A percentile compares a stretch with the other conserved stretches of the same genome.
Conservation (phyloP, 805 yeast genomes). For the Kuraishia capsulata region DNA sequence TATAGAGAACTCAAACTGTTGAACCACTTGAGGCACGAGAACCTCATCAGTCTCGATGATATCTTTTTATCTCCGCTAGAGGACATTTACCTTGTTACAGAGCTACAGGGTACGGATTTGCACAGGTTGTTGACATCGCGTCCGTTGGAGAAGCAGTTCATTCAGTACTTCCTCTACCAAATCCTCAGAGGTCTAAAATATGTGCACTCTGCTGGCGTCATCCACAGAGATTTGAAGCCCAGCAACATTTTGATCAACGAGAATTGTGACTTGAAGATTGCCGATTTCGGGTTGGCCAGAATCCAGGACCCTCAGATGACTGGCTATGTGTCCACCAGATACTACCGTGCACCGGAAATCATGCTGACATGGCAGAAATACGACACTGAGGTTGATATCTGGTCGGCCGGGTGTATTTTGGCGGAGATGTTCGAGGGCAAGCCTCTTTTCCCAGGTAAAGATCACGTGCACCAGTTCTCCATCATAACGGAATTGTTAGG, state of each 20-base stretch:
- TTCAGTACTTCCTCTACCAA: slow-evolving; percentile 94
- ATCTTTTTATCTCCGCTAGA: slow-evolving; percentile 91
- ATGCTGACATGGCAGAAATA: slow-evolving; percentile 99
- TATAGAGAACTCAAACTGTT: slow-evolving; percentile 90
- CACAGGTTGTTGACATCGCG: slow-evolving; percentile 86
- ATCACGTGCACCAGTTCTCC: slow-evolving; percentile 96
- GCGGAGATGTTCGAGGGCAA: slow-evolving; percentile 97
- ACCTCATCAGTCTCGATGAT: slow-evolving; percentile 85
- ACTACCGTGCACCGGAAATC: slow-evolving; percentile 96
- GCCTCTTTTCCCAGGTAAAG: slow-evolving; percentile 96
- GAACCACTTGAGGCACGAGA: slow-evolving; percentile 91
- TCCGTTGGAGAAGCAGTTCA: slow-evolving; percentile 92
- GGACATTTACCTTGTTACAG: slow-evolving; percentile 94
- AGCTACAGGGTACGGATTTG: slow-evolving; percentile 92
- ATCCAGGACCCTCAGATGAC: slow-evolving; percentile 99
- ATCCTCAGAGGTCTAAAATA: slow-evolving; percentile 80
- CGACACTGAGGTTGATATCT: slow-evolving; percentile 92
- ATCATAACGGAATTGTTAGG: slow-evolving; percentile 91
- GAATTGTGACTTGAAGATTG: slow-evolving; percentile 91
- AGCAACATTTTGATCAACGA: slow-evolving; percentile 90
- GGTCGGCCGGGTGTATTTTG: slow-evolving; percentile 97
- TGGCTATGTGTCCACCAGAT: slow-evolving; percentile 92
- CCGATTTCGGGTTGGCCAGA: slow-evolving; percentile 95
- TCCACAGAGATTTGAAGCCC: slow-evolving; percentile 90
- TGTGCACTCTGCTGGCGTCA: slow-evolving; percentile 85